Evolutionary conservation across 1,139 yeast genomes (phyloP).

Genomic region (Geotrichum carabidarum): DNA sequence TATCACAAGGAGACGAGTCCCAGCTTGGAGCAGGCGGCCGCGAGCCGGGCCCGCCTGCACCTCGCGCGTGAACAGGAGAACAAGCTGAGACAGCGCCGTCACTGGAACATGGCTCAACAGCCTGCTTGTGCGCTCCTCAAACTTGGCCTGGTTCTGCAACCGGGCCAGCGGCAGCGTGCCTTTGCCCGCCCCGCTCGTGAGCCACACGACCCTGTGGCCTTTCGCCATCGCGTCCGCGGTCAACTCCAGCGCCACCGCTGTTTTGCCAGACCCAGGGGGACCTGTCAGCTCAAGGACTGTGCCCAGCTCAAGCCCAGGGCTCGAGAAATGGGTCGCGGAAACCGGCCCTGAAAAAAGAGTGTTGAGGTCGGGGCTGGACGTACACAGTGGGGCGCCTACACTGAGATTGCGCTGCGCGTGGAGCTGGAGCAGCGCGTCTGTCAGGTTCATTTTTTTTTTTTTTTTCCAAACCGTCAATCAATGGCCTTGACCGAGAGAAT

Average conservation of each 20-base stretch:
- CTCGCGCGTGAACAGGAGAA: constrained; percentile 1
- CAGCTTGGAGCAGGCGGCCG: background rate
- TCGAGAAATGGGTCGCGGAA: constrained; percentile 2
- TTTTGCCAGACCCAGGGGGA: constrained; percentile 16
- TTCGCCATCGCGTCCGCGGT: constrained; percentile 10
- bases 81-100: constrained; percentile 12
- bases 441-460: constrained; percentile 9
- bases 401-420: constrained; percentile 5
- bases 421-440: constrained; percentile 16
- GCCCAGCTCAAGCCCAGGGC: constrained; percentile 8
- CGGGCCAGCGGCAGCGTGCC: constrained; percentile 13
- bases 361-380: constrained; percentile 10
- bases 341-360: constrained; percentile 3
- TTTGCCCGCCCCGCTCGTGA: constrained; percentile 6
- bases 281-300: constrained; percentile 14
- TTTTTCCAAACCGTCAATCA: background rate
- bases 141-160: background rate
- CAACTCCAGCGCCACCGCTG: constrained; percentile 12
- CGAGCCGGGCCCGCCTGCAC: background rate
- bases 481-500: no score
- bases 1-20: constrained; percentile 13
- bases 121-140: constrained; percentile 3
- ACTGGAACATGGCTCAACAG: constrained; percentile 11
- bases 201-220: constrained; percentile 15
- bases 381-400: background rate